Evolutionary conservation across 805 yeast species (phyloP), one percentile per base, ranked within the genome.

Genomic region (Wickerhamiella galacta): DNA sequence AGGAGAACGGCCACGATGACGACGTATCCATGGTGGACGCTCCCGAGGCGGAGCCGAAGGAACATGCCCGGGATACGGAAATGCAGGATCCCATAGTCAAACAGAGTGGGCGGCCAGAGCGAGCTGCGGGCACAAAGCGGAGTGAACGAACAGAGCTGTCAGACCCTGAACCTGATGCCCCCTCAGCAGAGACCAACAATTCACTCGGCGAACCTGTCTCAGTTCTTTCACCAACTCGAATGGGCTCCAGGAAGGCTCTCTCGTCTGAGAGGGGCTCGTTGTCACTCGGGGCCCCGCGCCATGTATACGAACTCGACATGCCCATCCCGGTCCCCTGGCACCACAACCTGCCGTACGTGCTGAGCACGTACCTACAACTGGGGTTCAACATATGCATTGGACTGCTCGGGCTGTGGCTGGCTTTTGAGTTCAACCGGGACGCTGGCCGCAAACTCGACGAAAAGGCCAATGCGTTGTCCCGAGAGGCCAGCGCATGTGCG

Each of bases 361-460:
- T 72, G 15, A 67, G 76, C 34, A 51, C 76, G 11, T 80, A 76
- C 45, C 53, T 79, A 10, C 87, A 78, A 45, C 57, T 80, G 6
- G 37, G 64, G 3, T 62, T 75, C 52, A 76, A 80, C 43, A 48
- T 63, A 2, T 46, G 64, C 3, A 49, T 78, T 7, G 56, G 68
- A 7, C 45, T 63, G 0, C 47, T 66, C 2, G 47, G 68, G 9
- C 47, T 68, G 2, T 73, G 65, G 51, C 48, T 75, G 16, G 52
- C 70, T 2, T 44, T 53, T 6, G 66, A 78, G 8, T 63, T 79
- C 9, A 56, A 63, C 33, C 46, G 55, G 38, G 98, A 87, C 51
- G 81, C 85, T 10, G 68, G 71, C 39, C 63, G 61, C 32, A 76
- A 75, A 45, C 58, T 81, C 8, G 70, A 68, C 23, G 60, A 66